These are phyloP conservation scores for Cryptococcus maquisensis DNA, from an alignment of 1,284 basidiomycete species.

Conservation along the genomic window DNA sequence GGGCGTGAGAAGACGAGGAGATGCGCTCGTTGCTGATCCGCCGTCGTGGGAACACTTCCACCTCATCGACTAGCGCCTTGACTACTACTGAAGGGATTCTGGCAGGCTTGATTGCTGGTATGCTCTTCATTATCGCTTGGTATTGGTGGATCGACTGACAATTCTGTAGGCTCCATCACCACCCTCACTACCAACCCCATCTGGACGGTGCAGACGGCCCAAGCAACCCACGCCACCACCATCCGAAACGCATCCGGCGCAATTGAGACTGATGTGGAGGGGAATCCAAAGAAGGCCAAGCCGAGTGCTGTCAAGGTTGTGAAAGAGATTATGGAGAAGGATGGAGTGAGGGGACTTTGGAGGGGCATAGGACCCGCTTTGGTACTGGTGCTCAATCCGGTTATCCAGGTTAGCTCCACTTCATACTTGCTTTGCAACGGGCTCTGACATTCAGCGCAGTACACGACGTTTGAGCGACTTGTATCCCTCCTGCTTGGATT, in stretches of 20 bases:
- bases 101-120: constrained; percentile 81
- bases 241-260: background rate
- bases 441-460: constrained; percentile 38
- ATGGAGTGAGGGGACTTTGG: constrained; percentile 80
- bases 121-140: constrained; percentile 47
- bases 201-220: constrained; percentile 92
- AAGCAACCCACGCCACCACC: constrained; percentile 59
- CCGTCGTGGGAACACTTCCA: constrained; percentile 51
- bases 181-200: constrained; percentile 90
- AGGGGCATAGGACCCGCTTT: constrained; percentile 93
- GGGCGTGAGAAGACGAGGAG: constrained; percentile 49
- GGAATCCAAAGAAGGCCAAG: constrained; percentile 46
- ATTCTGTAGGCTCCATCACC: constrained; percentile 70
- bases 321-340: constrained; percentile 67
- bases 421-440: background rate
- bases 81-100: constrained; percentile 84
- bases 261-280: background rate
- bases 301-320: constrained; percentile 67
- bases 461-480: constrained; percentile 81
- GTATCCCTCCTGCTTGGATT: constrained; percentile 32
- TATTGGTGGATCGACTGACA: constrained; percentile 52
- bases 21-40: constrained; percentile 51
- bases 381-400: constrained; percentile 90
- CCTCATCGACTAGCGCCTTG: constrained; percentile 58
- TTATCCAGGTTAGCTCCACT: constrained; percentile 57